Evolutionary conservation across 257 asterid species (phyloP).

Genomic region (Solanum boliviense): DNA sequence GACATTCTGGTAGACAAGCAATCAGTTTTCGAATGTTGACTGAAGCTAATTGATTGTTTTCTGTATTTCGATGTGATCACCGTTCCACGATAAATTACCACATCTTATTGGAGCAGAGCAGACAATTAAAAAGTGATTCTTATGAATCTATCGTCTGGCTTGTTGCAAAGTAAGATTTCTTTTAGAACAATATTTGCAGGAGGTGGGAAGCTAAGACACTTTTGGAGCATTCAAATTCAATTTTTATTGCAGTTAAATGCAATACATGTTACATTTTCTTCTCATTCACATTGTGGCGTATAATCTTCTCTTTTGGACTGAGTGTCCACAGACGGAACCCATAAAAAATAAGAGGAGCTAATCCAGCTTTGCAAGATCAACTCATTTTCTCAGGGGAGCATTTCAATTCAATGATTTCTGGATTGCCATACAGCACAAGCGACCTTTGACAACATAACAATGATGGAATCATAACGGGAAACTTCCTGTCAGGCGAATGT

Average conservation of each 20-base stretch:
- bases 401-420: neutral
- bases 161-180: neutral
- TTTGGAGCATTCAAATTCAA: neutral
- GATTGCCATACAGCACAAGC: neutral
- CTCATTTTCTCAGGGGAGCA: constrained; percentile 21
- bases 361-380: constrained; percentile 21
- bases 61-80: neutral
- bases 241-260: neutral
- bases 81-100: neutral
- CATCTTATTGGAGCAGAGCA: neutral
- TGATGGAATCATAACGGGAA: constrained; percentile 35
- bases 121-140: neutral
- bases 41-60: neutral
- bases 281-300: neutral
- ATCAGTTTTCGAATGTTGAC: neutral
- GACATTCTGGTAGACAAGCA: neutral
- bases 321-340: constrained; percentile 2
- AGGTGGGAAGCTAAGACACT: neutral
- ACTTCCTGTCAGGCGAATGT: constrained; percentile 50
- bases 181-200: neutral
- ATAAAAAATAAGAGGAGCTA: constrained; percentile 19
- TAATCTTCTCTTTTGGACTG: neutral
- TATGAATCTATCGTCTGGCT: neutral
- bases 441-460: neutral
- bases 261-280: neutral